These are phyloP conservation scores for Brasilioporus rufonigricans DNA, from an alignment of 768 basidiomycete genomes.

Conservation along the genomic window DNA sequence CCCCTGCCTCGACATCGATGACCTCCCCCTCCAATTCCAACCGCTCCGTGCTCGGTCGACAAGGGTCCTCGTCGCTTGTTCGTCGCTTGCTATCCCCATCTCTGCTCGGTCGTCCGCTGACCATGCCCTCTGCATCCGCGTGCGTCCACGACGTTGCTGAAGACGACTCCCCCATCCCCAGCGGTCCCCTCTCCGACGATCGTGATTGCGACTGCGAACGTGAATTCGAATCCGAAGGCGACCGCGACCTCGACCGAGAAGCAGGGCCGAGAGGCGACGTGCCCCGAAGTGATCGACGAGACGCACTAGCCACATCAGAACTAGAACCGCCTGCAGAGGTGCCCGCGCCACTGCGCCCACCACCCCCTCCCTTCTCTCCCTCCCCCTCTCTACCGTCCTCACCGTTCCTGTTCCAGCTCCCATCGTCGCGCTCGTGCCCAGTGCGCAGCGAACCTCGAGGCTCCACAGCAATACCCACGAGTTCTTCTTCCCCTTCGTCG, in stretches of 20 bases:
- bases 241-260: neutral
- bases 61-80: neutral
- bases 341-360: neutral
- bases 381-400: no score
- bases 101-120: neutral
- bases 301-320: neutral
- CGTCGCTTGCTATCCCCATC: conserved; percentile 9
- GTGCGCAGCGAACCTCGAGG: neutral
- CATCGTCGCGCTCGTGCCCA: neutral
- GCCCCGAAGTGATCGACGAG: neutral
- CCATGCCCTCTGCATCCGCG: conserved; percentile 9
- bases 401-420: neutral
- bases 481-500: conserved; percentile 1
- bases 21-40: neutral
- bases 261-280: neutral
- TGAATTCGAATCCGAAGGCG: conserved; percentile 5
- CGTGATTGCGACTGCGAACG: conserved; percentile 9
- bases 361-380: no score
- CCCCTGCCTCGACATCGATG: neutral
- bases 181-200: conserved; percentile 16
- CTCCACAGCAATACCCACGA: neutral
- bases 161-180: conserved; percentile 22
- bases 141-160: conserved; percentile 29
- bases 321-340: neutral
- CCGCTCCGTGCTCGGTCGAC: conserved; percentile 1